Base-by-base conservation (phyloP, 306 rosid genomes). In the Erythrophleum fordii region DNA sequence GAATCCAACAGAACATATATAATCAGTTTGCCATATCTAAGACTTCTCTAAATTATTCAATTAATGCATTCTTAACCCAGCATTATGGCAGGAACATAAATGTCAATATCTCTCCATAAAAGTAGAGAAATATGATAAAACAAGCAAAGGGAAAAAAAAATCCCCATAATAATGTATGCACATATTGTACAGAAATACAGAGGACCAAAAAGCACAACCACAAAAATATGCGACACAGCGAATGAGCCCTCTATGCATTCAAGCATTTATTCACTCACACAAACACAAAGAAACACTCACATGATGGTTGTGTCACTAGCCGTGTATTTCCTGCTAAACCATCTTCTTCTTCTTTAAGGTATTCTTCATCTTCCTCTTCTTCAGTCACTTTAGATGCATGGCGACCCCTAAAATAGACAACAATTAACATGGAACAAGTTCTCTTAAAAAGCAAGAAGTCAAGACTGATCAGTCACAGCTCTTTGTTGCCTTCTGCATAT, bases 361-460 rank as follows among this genome's bases (percentile, higher is more conserved):
- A 95, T 67, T 93, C 98, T 86, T 95, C 98, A 76, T 95, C 99
- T 77, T 95, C 99, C 81, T 95, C 99, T 81, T 95, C 98, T 84
- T 95, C 99, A n/a, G 99, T 95, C 46, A 91, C 49, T 86, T 95
- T 95, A n/a, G 98, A 95, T 34, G 98, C 97, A 89, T 95, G 99
- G 31, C 99, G 99, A 48, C 99, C 99, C 92, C 98, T 93, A 71
- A 82, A 44, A 69, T 20, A 78, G 62, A 73, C 69, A 73, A 67
- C 76, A 65, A 73, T 77, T 11, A 78, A 68, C 42, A 52, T 28
- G 79, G 53, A 58, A 25, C 23, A 80, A 76, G 78, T 72, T 31
- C 1, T 58, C 67, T 51, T 65, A 49, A 0, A 69, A 42, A 28
- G 55, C 64, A 81, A 34, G 72, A 73, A 70, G 35, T 4, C 35